Evolutionary conservation across 371 early-diverging fungal species (phyloP).

Genomic region (Rhizopus microsporus): DNA sequence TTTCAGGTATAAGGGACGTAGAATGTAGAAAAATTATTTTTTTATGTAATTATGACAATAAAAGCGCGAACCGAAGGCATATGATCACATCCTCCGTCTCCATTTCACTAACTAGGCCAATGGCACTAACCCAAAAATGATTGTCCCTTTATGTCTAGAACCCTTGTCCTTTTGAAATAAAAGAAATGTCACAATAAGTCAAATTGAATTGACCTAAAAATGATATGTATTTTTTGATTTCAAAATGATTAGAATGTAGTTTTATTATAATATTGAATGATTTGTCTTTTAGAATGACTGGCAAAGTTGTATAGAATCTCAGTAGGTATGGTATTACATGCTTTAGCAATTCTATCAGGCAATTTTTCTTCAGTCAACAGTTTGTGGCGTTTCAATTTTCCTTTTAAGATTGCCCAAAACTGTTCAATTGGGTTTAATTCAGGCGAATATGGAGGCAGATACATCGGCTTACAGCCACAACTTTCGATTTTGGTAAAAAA

Average conservation of each 20-base stretch:
- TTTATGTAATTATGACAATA: too few relatives aligned
- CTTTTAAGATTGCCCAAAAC: conserved; percentile 13
- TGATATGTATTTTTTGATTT: conserved; percentile 1
- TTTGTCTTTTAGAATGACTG: conserved; percentile 7
- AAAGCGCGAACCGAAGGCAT: too few relatives aligned
- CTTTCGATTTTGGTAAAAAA: conserved; percentile 7
- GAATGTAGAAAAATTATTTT: too few relatives aligned
- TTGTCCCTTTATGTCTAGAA: too few relatives aligned
- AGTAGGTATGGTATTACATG: conserved; percentile 6
- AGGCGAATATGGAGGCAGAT: conserved; percentile 14
- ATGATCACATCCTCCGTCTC: too few relatives aligned
- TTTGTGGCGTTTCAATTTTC: conserved; percentile 12
- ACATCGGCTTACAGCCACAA: conserved; percentile 15
- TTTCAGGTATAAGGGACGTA: too few relatives aligned
- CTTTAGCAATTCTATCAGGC: conserved; percentile 8
- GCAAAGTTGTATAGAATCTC: conserved; percentile 8
- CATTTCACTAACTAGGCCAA: too few relatives aligned
- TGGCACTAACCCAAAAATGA: too few relatives aligned
- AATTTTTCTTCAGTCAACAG: conserved; percentile 11
- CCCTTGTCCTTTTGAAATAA: too few relatives aligned
- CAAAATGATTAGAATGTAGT: not conserved
- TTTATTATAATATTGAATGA: too few relatives aligned
- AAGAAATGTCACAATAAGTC: too few relatives aligned
- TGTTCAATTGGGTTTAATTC: conserved; percentile 11
- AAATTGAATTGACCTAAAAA: too few relatives aligned